phyloP scores from a whole-genome alignment of 2,329 filamentous ascomycete species.

The Juglanconis sp. region DNA sequence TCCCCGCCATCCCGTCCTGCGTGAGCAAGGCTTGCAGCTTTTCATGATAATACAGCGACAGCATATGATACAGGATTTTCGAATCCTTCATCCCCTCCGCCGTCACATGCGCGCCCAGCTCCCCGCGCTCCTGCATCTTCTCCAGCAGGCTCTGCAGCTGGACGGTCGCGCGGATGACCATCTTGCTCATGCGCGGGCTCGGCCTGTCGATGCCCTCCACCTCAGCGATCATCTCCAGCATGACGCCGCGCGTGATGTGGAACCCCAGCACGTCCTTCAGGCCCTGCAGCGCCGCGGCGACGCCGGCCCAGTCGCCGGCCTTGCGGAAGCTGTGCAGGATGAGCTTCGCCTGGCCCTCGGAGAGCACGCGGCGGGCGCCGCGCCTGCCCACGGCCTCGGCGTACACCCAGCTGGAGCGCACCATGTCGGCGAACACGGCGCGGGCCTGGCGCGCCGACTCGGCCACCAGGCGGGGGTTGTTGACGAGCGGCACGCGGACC shows the following conservation, averaged over 20 bases:
- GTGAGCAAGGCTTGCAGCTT: conserved; percentile 1
- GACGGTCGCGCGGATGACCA: conserved; percentile 14
- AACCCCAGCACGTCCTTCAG: conserved; percentile 29
- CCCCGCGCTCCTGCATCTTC: background rate
- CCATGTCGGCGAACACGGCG: conserved; percentile 30
- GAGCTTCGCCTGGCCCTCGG: conserved; percentile 28
- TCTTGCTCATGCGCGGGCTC: conserved; percentile 17
- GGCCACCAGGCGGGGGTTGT: background rate
- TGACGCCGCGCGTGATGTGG: conserved; percentile 27
- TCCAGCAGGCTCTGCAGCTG: conserved; percentile 11
- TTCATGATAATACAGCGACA: conserved; percentile 12
- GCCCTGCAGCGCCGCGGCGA: conserved; percentile 39
- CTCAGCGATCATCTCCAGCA: conserved; percentile 32
- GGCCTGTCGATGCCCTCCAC: conserved; percentile 18
- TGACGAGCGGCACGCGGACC: background rate
- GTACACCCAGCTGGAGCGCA: conserved; percentile 24
- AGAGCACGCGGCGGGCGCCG: conserved; percentile 10
- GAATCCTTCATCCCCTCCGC: conserved; percentile 9
- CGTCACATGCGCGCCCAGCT: background rate
- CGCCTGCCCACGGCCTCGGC: conserved; percentile 21
- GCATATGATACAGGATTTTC: conserved; percentile 5
- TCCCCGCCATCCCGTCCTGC: background rate
- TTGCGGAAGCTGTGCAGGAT: conserved; percentile 39
- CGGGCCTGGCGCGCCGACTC: conserved; percentile 22
- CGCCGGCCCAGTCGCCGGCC: conserved; percentile 44